phyloP scores from a whole-genome alignment of 2,329 filamentous ascomycete species.

The Ophiostoma tasmaniense region DNA sequence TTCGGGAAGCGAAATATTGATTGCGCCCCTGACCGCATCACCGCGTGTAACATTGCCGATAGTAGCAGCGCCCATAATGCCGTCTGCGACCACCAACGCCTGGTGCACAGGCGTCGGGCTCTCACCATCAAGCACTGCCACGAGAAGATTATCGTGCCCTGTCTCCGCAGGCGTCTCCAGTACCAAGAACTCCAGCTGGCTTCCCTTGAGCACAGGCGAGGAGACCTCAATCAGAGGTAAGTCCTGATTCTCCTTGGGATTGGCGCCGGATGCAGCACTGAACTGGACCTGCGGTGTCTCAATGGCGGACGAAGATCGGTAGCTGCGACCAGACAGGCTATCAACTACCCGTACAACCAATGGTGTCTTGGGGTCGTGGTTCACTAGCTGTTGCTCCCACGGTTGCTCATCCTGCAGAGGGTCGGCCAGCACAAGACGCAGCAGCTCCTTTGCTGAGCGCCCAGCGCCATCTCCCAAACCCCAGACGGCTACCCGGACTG shows the following conservation, averaged over 20 bases:
- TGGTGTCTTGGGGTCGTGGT: constrained; percentile 44
- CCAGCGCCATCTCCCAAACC: constrained; percentile 31
- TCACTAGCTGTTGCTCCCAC: constrained; percentile 58
- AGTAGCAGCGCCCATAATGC: constrained; percentile 57
- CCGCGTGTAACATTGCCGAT: constrained; percentile 35
- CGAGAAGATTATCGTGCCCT: neutral
- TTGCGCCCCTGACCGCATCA: constrained; percentile 42
- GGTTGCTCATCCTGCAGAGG: constrained; percentile 52
- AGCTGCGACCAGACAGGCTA: constrained; percentile 23
- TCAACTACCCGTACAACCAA: constrained; percentile 52
- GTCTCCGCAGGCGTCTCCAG: constrained; percentile 31
- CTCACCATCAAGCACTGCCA: constrained; percentile 45
- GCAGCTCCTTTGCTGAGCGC: constrained; percentile 52
- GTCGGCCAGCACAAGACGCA: constrained; percentile 62
- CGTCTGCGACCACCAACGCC: constrained; percentile 64
- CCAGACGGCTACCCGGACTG: constrained; percentile 52
- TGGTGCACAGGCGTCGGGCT: constrained; percentile 79
- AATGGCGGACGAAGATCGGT: constrained; percentile 17
- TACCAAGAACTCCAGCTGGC: constrained; percentile 57
- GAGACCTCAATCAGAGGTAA: constrained; percentile 54
- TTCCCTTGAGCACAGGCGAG: constrained; percentile 50
- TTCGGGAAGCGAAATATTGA: constrained; percentile 41
- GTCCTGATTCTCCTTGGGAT: constrained; percentile 28
- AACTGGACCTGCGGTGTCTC: constrained; percentile 3
- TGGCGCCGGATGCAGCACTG: neutral